Base-by-base conservation (phyloP, 805 yeast species). In the Jamesozyma spencerorum region DNA sequence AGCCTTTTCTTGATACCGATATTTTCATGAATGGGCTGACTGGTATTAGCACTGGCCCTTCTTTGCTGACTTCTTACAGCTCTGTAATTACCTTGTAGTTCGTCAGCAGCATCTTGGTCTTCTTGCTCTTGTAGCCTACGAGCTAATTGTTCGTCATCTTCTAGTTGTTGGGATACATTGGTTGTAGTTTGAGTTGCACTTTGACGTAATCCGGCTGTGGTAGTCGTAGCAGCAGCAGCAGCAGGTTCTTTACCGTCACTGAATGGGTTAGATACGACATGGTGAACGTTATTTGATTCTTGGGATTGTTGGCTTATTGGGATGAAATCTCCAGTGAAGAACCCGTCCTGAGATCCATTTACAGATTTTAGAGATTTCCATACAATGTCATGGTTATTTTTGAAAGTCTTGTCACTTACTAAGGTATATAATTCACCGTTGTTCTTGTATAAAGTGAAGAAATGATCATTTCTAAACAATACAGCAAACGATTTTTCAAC, bases 391-490 rank as follows among this genome's bases (percentile, higher is more conserved):
- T 47, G 47, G 31, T 69, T 65, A 18, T 55, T 45, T 34, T 49
- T 54, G 51, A 76, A 81, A 3, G 92, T 86, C 13, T 70, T 64
- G 55, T 92, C 96, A 1, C 92, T 84, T 2, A 84, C 80, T 20
- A 90, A 65, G 4, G 75, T 60, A 54, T 74, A 86, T 26, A 90
- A 64, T 40, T 69, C 69, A 22, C 67, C 68, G 31, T 61, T 63
- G 14, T 57, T 60, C 53, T 79, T 79, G 42, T 60, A 72, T 10
- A 88, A 56, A 0, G 96, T 85, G 47, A 74, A 74, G 61, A 85
- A 90, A 58, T 87, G 96, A 58, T 92, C 88, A 60, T 92, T 90
- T 54, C 97, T 71, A 65, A 88, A 92, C 46, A 90, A 73, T 0
- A 90, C 77, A 1, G 79, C 74, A 41, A 79, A 69, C 5, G 79